Conservation (phyloP, 2,329 filamentous ascomycete species). For the Polytolypa hystricis region DNA sequence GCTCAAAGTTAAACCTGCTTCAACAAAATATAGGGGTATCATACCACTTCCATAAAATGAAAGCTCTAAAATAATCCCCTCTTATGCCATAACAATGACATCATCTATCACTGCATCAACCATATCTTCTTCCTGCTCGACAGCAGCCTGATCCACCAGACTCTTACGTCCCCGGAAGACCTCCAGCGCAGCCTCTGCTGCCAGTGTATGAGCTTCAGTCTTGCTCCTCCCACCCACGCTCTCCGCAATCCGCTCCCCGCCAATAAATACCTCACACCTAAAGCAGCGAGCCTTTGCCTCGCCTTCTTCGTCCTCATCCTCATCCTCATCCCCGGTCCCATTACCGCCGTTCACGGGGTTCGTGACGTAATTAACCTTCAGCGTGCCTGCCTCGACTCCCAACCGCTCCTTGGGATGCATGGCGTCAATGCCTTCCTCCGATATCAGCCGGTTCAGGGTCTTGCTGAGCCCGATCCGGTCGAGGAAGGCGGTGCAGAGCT, state of each 20-base stretch:
- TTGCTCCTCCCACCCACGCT: constrained; percentile 37
- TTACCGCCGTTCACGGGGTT: constrained; percentile 10
- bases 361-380: constrained; percentile 43
- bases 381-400: constrained; percentile 44
- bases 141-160: too few species aligned
- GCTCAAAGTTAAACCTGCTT: too few species aligned
- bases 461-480: constrained; percentile 53
- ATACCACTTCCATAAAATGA: too few species aligned
- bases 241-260: constrained; percentile 35
- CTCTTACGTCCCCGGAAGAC: constrained; percentile 16
- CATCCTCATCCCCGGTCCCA: too few species aligned
- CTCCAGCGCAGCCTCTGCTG: constrained; percentile 43
- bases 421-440: constrained; percentile 43
- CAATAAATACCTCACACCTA: constrained; percentile 42
- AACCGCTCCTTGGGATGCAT: constrained; percentile 57
- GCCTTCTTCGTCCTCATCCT: too few species aligned
- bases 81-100: too few species aligned
- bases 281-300: constrained; percentile 8
- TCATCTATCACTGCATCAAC: too few species aligned
- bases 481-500: constrained; percentile 49
- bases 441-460: constrained; percentile 51
- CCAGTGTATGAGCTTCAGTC: constrained; percentile 46
- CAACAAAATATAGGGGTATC: too few species aligned
- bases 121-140: too few species aligned
- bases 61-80: too few species aligned